Base-by-base conservation (phyloP, 2,329 filamentous ascomycete genomes). In the Hypoxylon sp. region DNA sequence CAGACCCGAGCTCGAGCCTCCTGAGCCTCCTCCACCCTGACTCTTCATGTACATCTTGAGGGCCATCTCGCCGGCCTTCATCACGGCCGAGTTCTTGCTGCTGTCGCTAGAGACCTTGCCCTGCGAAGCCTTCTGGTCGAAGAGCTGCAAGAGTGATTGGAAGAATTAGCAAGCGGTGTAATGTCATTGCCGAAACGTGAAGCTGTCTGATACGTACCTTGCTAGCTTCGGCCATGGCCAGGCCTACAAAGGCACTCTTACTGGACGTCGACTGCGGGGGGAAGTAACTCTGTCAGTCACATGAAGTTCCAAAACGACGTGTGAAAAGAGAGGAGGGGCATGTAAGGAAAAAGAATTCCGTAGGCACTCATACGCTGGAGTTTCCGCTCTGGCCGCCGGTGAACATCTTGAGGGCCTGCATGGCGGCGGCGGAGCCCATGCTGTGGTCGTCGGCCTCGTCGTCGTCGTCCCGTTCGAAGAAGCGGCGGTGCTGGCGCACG, bases 11-110 rank as follows among this genome's bases (percentile, higher is more conserved):
- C 68, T 65, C 24, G 64, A 67, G 11, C 63, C 65, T 4, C 48
- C 26, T 7, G 58, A 54, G 9, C 27, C 24, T 20, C 75, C 69
- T n/a, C 77, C 73, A 17, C 82, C 83, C 72, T 92, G 83, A 67
- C 83, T 86, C 84, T 96, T 93, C 79, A 96, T 78, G 75, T 93
- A 97, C 85, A 97, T 89, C 83, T 96, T 92, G 68, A 97, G 75
- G 2, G 92, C 93, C 83, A 91, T 89, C 81, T 96, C 88, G 1
- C 87, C 92, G 2, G 93, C 93, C 73, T 87, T 81, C 72, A 89
- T 86, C 42, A 97, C 79, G 46, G 87, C 91, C 43, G 86, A 87
- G 76, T 97, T 86, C 83, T 97, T 97, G 76, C 85, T 89, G 4
- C 88, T 84, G 21, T 82, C 81, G 20, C 81, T 75, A 2, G 78